Evolutionary conservation across 306 rosid genomes (phyloP), one percentile per base, ranked within the genome.

Genomic region (Castanea sativa): DNA sequence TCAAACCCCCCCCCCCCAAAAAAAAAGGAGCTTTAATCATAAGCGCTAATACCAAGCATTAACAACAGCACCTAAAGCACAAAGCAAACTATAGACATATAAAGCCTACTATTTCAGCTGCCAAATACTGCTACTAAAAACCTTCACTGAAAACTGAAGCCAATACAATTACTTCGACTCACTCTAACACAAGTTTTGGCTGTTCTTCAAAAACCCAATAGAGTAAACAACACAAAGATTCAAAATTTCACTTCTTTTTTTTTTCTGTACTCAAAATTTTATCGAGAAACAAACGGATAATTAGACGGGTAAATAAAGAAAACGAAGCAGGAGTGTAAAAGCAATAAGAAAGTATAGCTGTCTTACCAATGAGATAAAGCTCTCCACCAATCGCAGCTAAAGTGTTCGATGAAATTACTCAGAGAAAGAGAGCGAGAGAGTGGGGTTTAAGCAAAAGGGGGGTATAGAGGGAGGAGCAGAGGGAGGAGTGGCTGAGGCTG

Each of bases 401-500:
- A 53, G 15, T 65, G 41, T n/a, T 29, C 78, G 57, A 71, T 67
- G 49, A 21, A 69, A 33, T 15, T 38, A 35, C 5, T 8, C 15
- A n/a, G 32, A 55, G 29, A 7, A n/a, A 53, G 55, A 11, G 16
- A 16, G 14, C 67, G 13, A 6, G 58, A 73, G 51, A 64, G 29
- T 30, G 76, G 64, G 76, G 75, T 84, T 73, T 73, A 30, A 38
- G 72, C 76, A 64, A 38, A 38, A 38, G 45, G 86, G 61, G 73
- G 56, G 49, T 12, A 55, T 73, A 52, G 15, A 71, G 15, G 78
- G 56, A 27, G 20, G 23, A 74, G 69, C n/a, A 75, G 64, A 73
- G 75, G 86, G 84, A 73, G 53, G 53, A 76, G 81, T 85, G 86
- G 75, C 83, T 76, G 49, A 33, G 72, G 72, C 52, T 67, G 53